These are phyloP conservation scores for Nitzschia sp. DNA, from an alignment of 108 stramenopile species.

Conservation along the genomic window DNA sequence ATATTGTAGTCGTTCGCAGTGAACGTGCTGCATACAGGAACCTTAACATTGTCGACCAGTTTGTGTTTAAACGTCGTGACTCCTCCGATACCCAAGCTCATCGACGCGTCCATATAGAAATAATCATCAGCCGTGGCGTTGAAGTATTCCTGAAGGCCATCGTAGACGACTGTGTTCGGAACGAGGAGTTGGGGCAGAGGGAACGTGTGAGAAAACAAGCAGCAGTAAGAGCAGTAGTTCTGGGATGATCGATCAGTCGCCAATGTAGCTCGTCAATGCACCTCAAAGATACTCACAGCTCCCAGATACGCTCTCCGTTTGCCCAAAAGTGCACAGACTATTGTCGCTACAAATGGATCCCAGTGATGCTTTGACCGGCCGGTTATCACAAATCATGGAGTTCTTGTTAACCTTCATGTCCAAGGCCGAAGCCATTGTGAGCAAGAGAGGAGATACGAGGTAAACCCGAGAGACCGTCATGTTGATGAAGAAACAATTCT, in stretches of 20 bases:
- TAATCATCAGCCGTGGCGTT: not conserved
- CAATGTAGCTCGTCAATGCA: no score
- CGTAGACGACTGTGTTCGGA: slow-evolving; percentile 13
- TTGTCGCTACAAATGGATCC: slow-evolving; percentile 14
- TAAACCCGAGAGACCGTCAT: no score
- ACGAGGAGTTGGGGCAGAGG: no score
- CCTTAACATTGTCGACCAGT: not conserved
- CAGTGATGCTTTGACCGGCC: not conserved
- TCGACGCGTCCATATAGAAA: slow-evolving; percentile 3
- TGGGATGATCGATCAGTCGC: no score
- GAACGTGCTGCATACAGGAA: slow-evolving; percentile 17
- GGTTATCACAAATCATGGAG: not conserved
- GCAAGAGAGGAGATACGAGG: not conserved
- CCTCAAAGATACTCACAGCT: not conserved
- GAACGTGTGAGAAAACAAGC: not conserved
- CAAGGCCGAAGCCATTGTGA: slow-evolving; percentile 2
- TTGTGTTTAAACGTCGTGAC: not conserved
- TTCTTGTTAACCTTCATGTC: not conserved
- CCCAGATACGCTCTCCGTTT: not conserved
- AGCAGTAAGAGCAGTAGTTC: not conserved
- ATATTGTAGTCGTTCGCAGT: not conserved
- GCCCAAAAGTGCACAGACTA: slow-evolving; percentile 3
- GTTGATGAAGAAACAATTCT: no score
- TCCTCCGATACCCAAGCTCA: slow-evolving; percentile 3
- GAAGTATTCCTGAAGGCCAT: slow-evolving; percentile 5